Evolutionary conservation across 2,329 filamentous ascomycete genomes (phyloP).

Genomic region (Penicillium paneum): DNA sequence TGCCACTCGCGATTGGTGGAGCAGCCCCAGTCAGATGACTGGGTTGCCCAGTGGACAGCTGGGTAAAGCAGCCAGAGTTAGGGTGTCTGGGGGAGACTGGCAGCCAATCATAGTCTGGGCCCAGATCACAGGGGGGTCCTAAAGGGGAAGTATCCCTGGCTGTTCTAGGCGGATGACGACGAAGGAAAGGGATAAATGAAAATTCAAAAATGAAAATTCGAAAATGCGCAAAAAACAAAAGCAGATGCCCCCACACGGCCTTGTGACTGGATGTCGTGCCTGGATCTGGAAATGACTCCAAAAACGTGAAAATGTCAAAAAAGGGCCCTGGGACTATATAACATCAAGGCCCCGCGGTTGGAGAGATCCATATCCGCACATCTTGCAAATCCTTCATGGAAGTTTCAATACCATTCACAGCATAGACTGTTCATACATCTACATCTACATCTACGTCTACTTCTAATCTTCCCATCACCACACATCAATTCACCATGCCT

Average conservation of each 20-base stretch:
- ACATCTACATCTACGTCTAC: conserved; percentile 8
- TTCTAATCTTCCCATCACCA: conserved; percentile 4
- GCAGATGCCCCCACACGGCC: conserved; percentile 18
- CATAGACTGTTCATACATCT: conserved; percentile 4
- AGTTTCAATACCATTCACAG: conserved; percentile 2
- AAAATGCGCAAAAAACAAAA: conserved; percentile 12
- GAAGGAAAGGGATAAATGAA: neutral
- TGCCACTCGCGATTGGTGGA: conserved; percentile 19
- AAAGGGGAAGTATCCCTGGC: neutral
- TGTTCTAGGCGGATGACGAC: conserved; percentile 15
- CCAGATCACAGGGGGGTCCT: conserved; percentile 3
- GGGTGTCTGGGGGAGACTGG: neutral
- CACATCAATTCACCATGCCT: conserved; percentile 27
- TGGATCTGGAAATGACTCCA: conserved; percentile 16
- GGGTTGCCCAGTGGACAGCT: conserved; percentile 1
- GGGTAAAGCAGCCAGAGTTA: conserved; percentile 15
- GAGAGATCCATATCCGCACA: conserved; percentile 10
- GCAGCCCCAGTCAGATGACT: conserved; percentile 34
- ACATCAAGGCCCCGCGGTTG: conserved; percentile 12
- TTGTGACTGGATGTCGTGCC: conserved; percentile 24
- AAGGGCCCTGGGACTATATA: conserved; percentile 17
- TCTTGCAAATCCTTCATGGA: conserved; percentile 1
- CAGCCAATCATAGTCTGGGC: neutral
- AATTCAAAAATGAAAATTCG: conserved; percentile 2
- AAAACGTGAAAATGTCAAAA: neutral